Evolutionary conservation across 148 eudicot species (phyloP).

Genomic region (Selenicereus undatus): DNA sequence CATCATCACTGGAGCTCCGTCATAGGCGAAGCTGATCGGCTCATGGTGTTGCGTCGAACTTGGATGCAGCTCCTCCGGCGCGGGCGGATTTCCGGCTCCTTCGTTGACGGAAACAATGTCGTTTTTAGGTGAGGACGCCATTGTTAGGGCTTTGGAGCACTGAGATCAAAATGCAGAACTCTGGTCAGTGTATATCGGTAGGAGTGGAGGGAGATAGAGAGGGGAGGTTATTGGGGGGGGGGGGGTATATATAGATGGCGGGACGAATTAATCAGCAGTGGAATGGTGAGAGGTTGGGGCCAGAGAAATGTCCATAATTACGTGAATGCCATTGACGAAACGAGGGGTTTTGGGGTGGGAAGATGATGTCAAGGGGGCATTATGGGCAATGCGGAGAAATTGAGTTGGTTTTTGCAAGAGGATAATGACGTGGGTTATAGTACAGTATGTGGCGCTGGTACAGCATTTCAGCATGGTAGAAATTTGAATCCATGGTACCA

Average conservation of each 20-base stretch:
- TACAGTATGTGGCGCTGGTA: too few relatives aligned
- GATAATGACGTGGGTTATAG: too few relatives aligned
- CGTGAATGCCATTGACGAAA: not conserved
- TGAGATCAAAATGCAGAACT: not conserved
- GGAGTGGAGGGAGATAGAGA: not conserved
- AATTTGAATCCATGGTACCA: not conserved
- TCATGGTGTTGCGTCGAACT: not conserved
- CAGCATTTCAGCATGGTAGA: not conserved
- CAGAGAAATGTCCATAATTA: not conserved
- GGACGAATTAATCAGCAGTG: not conserved
- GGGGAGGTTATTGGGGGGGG: not conserved
- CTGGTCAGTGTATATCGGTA: not conserved
- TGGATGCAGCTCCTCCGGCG: not conserved
- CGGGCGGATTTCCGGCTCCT: not conserved
- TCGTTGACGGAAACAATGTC: not conserved
- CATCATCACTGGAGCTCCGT: not conserved
- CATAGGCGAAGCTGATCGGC: not conserved
- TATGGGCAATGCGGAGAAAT: not conserved
- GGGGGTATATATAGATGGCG: not conserved
- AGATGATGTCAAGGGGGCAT: not conserved
- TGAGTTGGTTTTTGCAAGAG: too few relatives aligned
- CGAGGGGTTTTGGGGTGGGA: not conserved
- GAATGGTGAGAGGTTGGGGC: conserved; percentile 1
- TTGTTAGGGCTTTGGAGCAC: conserved; percentile 13
- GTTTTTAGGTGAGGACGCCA: not conserved